These are phyloP conservation scores for Neodidymelliopsis sp. DNA, from an alignment of 2,329 filamentous ascomycete species.

Conservation along the genomic window DNA sequence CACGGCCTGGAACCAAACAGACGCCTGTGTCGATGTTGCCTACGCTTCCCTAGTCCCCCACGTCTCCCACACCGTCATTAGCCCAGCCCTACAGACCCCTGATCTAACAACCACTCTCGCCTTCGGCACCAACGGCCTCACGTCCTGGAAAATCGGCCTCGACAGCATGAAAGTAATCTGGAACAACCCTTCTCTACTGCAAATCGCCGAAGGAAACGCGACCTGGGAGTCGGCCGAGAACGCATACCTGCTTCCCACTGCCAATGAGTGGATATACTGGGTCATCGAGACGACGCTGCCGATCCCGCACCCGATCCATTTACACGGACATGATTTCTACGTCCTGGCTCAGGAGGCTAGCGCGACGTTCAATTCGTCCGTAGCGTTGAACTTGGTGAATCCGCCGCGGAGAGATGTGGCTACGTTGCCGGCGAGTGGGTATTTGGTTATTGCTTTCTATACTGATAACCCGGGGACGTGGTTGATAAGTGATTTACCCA, in stretches of 20 bases:
- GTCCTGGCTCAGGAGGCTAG: constrained; percentile 53
- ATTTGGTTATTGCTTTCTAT: constrained; percentile 60
- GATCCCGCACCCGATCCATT: constrained; percentile 48
- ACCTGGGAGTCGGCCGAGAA: constrained; percentile 24
- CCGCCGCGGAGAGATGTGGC: constrained; percentile 41
- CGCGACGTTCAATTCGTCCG: constrained; percentile 22
- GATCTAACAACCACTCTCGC: constrained; percentile 25
- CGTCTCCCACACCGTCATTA: constrained; percentile 21
- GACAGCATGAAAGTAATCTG: constrained; percentile 56
- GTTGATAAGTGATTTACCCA: constrained; percentile 15
- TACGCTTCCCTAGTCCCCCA: constrained; percentile 31
- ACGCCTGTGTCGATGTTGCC: constrained; percentile 47
- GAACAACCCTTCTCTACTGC: constrained; percentile 54
- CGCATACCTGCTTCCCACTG: constrained; percentile 36
- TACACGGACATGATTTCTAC: constrained; percentile 64
- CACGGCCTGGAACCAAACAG: constrained; percentile 28
- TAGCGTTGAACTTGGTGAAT: constrained; percentile 27
- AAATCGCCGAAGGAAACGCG: constrained; percentile 39
- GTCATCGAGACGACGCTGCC: constrained; percentile 47
- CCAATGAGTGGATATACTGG: constrained; percentile 50
- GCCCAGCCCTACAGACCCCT: constrained; percentile 13
- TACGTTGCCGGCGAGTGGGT: constrained; percentile 35
- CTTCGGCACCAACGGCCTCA: constrained; percentile 14
- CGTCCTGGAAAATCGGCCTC: constrained; percentile 48
- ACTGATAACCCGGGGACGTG: constrained; percentile 60